Base-by-base conservation (phyloP, 768 basidiomycete genomes). In the Lentinula sp. region DNA sequence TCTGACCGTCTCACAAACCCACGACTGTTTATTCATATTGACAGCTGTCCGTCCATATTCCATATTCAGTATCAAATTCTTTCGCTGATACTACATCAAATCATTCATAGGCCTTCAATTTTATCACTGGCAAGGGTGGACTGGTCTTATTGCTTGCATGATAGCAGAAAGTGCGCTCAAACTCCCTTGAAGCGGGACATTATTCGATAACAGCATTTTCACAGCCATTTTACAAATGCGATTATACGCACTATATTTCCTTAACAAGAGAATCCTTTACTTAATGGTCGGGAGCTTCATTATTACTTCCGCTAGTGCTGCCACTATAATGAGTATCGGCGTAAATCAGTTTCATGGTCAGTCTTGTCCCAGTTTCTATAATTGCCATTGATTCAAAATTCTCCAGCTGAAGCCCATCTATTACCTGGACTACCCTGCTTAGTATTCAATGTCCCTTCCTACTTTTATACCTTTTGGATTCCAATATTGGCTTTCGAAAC, bases 71-170 rank as follows among this genome's bases (percentile, higher is more conserved):
- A 9, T n/a, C 11, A n/a, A 11, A 5, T 11, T 10, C 3, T 42
- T 56, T 56, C 35, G 11, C 15, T 31, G 35, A 43, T 40, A 4
- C 23, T 37, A 18, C 15, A 37, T n/a, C 37, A 43, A 34, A 32
- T 57, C 7, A 2, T 1, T 28, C 28, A 13, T 50, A 81, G 81
- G 83, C 65, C 65, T 70, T 10, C 64, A 59, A 15, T 84, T 80
- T 71, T 83, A 82, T 64, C 73, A 70, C 63, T 85, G 85, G 84
- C 83, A 85, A 76, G 84, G 84, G 21, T 83, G 80, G 76, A 84
- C 84, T 1, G 84, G 84, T 9, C 65, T 85, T 32, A 69, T 82
- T 42, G 74, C 78, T 40, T 81, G 78, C 68, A 76, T 84, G 68
- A 72, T 84, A 42, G 80, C 83, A 23, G 81, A 86, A 76, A 70